These are phyloP conservation scores for Schrenkiella parvula DNA, from an alignment of 345 rosid genomes.

Conservation along the genomic window DNA sequence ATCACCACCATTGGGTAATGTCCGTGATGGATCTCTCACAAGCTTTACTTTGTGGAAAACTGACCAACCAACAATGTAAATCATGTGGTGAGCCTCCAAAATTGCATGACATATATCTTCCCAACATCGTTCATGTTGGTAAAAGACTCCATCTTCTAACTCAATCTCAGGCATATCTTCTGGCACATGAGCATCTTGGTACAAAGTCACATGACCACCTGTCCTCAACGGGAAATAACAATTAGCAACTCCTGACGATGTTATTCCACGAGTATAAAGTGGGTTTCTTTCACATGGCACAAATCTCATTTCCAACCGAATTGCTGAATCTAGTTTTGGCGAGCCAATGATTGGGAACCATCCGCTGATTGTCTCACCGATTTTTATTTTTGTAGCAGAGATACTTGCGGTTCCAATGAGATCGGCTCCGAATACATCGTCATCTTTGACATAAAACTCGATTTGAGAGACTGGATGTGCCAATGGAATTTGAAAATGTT, in stretches of 20 bases:
- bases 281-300: slow-evolving; percentile 42
- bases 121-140: slow-evolving; percentile 64
- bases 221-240: slow-evolving; percentile 70
- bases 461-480: slow-evolving; percentile 63
- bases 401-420: slow-evolving; percentile 57
- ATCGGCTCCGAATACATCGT: slow-evolving; percentile 82
- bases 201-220: slow-evolving; percentile 59
- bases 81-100: slow-evolving; percentile 80
- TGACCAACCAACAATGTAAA: slow-evolving; percentile 85
- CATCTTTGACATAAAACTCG: slow-evolving; percentile 75
- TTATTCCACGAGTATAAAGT: slow-evolving; percentile 44
- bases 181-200: slow-evolving; percentile 77
- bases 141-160: slow-evolving; percentile 51
- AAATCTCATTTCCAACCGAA: slow-evolving; percentile 57
- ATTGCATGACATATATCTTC: slow-evolving; percentile 88
- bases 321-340: slow-evolving; percentile 65
- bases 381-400: slow-evolving; percentile 30
- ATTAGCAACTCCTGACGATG: slow-evolving; percentile 37
- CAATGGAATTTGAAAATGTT: slow-evolving; percentile 58
- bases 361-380: slow-evolving; percentile 47
- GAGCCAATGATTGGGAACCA: slow-evolving; percentile 71
- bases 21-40: slow-evolving; percentile 57
- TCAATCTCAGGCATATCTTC: slow-evolving; percentile 51
- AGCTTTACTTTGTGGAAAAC: slow-evolving; percentile 66
- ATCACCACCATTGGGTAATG: slow-evolving; percentile 58